These are phyloP conservation scores for Pugionium dolabratum DNA, from an alignment of 345 rosid genomes.

Conservation along the genomic window DNA sequence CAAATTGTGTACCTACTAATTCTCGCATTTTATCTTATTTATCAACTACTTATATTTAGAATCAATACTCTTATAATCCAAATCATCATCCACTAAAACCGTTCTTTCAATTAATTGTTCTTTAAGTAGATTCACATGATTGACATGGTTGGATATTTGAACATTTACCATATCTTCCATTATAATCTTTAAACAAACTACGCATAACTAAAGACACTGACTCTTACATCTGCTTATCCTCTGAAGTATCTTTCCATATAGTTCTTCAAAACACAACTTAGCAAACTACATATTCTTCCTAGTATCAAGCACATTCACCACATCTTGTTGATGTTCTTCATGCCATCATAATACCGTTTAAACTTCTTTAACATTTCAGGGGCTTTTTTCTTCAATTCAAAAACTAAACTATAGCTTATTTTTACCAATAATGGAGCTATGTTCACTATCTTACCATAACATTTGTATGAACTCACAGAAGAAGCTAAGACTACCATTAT, in stretches of 20 bases:
- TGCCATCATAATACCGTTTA: not conserved
- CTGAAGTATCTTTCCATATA: not conserved
- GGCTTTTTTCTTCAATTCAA: not conserved
- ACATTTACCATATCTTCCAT: no score
- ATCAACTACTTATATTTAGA: not conserved
- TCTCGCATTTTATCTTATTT: no score
- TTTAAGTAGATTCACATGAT: not conserved
- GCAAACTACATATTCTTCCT: not conserved
- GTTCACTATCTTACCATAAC: slow-evolving; percentile 1
- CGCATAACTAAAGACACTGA: not conserved
- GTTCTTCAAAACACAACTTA: not conserved
- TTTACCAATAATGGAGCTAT: no score
- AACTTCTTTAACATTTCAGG: not conserved
- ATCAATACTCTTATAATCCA: not conserved
- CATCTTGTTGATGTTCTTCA: not conserved
- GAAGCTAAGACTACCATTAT: not conserved
- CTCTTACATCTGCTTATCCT: not conserved
- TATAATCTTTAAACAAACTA: not conserved
- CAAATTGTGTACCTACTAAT: no score
- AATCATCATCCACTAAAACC: not conserved
- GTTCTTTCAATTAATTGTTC: not conserved
- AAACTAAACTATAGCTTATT: not conserved
- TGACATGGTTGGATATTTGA: no score
- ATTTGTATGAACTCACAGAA: not conserved
- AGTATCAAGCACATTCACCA: not conserved